Evolutionary conservation across 177 flowering plant genomes (phyloP).

Genomic region (Tripterygium wilfordii): DNA sequence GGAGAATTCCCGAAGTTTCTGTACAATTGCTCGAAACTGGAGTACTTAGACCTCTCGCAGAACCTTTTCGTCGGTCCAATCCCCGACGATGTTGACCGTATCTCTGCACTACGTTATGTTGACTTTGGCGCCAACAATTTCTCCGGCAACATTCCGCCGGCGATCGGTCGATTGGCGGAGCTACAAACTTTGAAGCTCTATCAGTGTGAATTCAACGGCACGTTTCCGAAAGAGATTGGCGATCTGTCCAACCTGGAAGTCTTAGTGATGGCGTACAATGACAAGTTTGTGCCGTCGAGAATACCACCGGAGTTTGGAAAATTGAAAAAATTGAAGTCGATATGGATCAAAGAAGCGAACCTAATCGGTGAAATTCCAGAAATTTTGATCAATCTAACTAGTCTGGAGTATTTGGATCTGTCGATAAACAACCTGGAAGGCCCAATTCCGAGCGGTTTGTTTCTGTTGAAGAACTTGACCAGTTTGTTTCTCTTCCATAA

Average conservation of each 20-base stretch:
- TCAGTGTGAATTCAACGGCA: conserved; percentile 28
- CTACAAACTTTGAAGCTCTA: conserved; percentile 13
- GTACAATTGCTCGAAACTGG: conserved; percentile 28
- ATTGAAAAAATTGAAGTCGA: conserved; percentile 19
- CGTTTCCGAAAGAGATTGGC: conserved; percentile 33
- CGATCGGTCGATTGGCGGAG: conserved; percentile 17
- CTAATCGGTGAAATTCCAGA: conserved; percentile 34
- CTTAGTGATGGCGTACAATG: conserved; percentile 21
- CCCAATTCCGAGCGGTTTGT: conserved; percentile 19
- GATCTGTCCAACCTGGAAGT: conserved; percentile 26
- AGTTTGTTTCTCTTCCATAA: conserved; percentile 21
- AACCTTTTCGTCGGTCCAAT: conserved; percentile 36
- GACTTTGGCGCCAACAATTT: conserved; percentile 38
- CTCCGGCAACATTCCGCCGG: conserved; percentile 32
- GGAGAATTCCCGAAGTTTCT: conserved; percentile 30
- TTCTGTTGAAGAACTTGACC: conserved; percentile 25
- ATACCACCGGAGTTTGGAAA: conserved; percentile 26
- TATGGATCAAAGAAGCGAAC: conserved; percentile 28
- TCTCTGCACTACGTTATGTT: conserved; percentile 18
- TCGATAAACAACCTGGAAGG: conserved; percentile 23
- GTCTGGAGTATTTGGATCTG: conserved; percentile 26
- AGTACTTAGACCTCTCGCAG: conserved; percentile 28
- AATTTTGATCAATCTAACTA: conserved; percentile 13
- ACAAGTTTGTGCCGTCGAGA: conserved; percentile 11
- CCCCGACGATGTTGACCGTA: conserved; percentile 30